Conservation (phyloP, 805 yeast species). For the Candida bentonensis region DNA sequence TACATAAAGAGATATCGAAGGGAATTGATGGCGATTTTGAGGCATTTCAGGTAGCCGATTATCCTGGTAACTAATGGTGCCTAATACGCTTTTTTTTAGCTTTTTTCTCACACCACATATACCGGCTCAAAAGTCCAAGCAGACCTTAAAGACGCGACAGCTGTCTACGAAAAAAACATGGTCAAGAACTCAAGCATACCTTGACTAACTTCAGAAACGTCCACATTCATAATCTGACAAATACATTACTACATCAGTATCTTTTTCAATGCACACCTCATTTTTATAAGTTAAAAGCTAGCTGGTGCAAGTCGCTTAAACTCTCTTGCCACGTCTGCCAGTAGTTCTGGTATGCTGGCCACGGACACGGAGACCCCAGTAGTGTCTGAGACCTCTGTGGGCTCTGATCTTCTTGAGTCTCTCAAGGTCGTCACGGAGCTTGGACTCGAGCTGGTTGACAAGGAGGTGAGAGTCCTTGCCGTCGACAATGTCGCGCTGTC, state of each 20-base stretch:
- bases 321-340: slow-evolving; percentile 78
- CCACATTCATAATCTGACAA: not conserved
- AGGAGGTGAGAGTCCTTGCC: slow-evolving; percentile 99
- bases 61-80: no score
- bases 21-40: no score
- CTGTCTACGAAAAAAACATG: no score
- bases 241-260: not conserved
- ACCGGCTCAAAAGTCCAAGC: no score
- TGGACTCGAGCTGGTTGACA: slow-evolving; percentile 98
- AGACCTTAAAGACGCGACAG: no score
- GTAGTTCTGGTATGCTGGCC: slow-evolving; percentile 99
- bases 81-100: no score
- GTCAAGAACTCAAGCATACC: not conserved
- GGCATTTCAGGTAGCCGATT: no score
- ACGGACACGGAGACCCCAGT: slow-evolving; percentile 99
- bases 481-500: slow-evolving; percentile 96
- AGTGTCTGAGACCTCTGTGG: slow-evolving; percentile 99
- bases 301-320: no score
- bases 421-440: slow-evolving; percentile 99
- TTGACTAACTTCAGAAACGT: not conserved
- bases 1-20: no score
- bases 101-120: no score
- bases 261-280: not conserved
- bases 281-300: slow-evolving; percentile 1
- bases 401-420: slow-evolving; percentile 99